phyloP scores from a whole-genome alignment of 768 basidiomycete species.

The Macrolepiota fuliginosa region DNA sequence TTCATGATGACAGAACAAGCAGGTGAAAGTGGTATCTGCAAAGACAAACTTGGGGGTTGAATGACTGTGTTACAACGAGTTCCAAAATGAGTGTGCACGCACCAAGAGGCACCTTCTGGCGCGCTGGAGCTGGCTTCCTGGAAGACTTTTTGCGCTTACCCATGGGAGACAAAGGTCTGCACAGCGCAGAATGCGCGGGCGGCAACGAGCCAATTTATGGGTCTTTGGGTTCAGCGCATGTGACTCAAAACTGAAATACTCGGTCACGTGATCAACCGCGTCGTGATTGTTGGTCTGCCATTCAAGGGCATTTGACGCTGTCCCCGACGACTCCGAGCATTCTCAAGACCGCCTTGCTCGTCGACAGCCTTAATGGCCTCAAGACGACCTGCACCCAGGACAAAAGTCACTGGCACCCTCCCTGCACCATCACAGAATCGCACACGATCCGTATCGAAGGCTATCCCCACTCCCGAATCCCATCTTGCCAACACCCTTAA shows the following conservation, averaged over 20 bases:
- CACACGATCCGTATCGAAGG: background rate
- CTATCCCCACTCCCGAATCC: background rate
- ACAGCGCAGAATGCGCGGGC: background rate
- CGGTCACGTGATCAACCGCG: slow-evolving; percentile 34
- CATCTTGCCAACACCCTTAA: slow-evolving; percentile 1
- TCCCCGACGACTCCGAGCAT: background rate
- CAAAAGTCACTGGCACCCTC: slow-evolving; percentile 29
- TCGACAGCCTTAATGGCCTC: slow-evolving; percentile 49
- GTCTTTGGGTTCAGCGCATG: background rate
- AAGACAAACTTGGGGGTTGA: background rate
- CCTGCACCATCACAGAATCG: slow-evolving; percentile 29
- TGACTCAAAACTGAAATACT: background rate
- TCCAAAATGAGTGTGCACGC: slow-evolving; percentile 18
- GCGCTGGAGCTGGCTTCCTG: slow-evolving; percentile 69
- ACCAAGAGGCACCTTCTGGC: slow-evolving; percentile 76
- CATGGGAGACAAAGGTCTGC: slow-evolving; percentile 33
- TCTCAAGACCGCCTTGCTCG: slow-evolving; percentile 8
- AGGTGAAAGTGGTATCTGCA: slow-evolving; percentile 80
- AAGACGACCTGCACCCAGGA: slow-evolving; percentile 55
- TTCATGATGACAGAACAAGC: slow-evolving; percentile 88
- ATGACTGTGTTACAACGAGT: background rate
- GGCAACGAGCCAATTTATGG: background rate
- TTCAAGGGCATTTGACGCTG: background rate
- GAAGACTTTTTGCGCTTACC: slow-evolving; percentile 92
- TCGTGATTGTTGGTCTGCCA: slow-evolving; percentile 13